These are phyloP conservation scores for Tricholoma saponaceum DNA, from an alignment of 768 basidiomycete species.

Conservation along the genomic window DNA sequence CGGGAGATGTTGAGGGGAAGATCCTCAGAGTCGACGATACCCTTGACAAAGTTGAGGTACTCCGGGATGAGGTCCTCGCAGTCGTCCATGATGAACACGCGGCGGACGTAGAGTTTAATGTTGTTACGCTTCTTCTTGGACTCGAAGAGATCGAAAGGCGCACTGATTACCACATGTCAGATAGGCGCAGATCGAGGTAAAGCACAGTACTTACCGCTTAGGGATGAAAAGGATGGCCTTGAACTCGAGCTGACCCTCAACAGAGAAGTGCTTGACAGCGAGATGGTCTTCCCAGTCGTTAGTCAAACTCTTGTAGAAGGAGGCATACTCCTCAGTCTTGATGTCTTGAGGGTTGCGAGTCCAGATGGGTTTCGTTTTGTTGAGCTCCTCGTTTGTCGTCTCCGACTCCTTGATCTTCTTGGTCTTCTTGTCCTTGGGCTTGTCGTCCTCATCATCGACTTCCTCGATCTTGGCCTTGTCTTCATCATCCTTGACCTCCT, in stretches of 20 bases:
- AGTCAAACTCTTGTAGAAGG: conserved; percentile 99
- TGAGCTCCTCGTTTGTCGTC: conserved; percentile 93
- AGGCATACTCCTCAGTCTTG: conserved; percentile 84
- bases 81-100: conserved; percentile 99
- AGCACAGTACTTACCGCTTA: conserved; percentile 64
- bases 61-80: conserved; percentile 99
- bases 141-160: conserved; percentile 99
- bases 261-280: conserved; percentile 99
- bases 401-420: conserved; percentile 92
- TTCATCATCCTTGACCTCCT: conserved; percentile 73
- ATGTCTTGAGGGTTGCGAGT: conserved; percentile 97
- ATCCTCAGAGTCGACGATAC: conserved; percentile 99
- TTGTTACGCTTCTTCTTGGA: conserved; percentile 99
- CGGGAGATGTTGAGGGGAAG: conserved; percentile 99
- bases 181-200: not conserved
- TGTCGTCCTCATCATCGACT: conserved; percentile 78
- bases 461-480: conserved; percentile 79
- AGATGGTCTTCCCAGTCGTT: conserved; percentile 99
- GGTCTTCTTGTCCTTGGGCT: conserved; percentile 87
- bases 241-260: conserved; percentile 99
- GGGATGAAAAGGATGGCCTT: conserved; percentile 98
- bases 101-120: conserved; percentile 99
- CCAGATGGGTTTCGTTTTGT: conserved; percentile 99
- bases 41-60: conserved; percentile 99
- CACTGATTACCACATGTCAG: conserved; percentile 41